Base-by-base conservation (phyloP, 768 basidiomycete species). In the Hygrocybe punicea region DNA sequence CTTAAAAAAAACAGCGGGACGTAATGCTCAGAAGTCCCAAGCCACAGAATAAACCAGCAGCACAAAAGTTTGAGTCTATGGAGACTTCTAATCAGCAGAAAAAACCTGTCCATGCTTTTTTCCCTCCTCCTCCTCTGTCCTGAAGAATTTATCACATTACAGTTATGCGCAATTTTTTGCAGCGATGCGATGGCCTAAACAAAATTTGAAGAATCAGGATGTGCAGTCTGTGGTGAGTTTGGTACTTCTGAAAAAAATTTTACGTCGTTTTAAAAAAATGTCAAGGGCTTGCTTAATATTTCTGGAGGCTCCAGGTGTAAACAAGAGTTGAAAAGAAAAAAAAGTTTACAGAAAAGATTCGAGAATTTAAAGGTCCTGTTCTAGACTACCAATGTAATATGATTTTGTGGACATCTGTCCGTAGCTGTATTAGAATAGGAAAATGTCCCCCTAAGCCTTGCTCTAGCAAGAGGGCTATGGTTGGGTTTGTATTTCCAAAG, bases 381-480 rank as follows among this genome's bases (percentile, higher is more conserved):
- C n/a, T 65, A 24, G 62, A 53, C 35, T n/a, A 57, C 5, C 11
- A 14, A 1, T 63, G 58, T 35, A n/a, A 53, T 21, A 6, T 25
- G 13, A 56, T n/a, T 65, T 5, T 65, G 64, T 55, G n/a, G 25
- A 51, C 6, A 13, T 21, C 9, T 61, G 60, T 54, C n/a, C n/a
- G 45, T 4, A 14, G 4, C 7, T 25, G n/a, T 34, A 17, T 61
- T 16, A 51, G 24, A 6, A 61, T 53, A 17, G 45, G 42, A 8
- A 48, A 36, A n/a, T n/a, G n/a, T 21, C 19, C 56, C 14, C 62
- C 62, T 14, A 29, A 23, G 21, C 25, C n/a, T 47, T 53, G 56
- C 69, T 2, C 50, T 75, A n/a, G 70, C 66, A 0, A 73, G 69
- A 56, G 68, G 69, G 1, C 53, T 72, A 4, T 74, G 72, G 71